A percentile compares a stretch with the other conserved stretches of the same genome.
Conservation (phyloP, 768 basidiomycete species). For the Lactarius tabidus region DNA sequence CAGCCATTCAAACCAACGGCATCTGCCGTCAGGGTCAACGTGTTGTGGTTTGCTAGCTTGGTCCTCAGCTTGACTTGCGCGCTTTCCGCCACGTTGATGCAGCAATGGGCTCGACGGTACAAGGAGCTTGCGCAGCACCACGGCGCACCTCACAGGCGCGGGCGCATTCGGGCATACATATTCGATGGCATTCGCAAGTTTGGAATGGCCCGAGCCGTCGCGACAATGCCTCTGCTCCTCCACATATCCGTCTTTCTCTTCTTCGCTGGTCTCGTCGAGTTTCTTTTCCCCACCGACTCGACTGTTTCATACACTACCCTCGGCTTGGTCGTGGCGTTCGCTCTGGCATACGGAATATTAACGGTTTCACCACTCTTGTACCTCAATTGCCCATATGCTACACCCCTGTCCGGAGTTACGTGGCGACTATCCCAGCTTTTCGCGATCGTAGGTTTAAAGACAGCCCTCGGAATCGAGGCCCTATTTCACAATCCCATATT, state of each 20-base stretch:
- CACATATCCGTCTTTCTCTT: neutral
- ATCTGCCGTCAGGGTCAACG: constrained; percentile 13
- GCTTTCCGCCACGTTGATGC: neutral
- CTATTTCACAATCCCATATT: neutral
- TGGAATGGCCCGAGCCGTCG: neutral
- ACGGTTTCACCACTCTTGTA: neutral
- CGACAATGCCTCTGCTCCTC: neutral
- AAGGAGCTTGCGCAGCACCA: neutral
- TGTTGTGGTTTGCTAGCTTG: constrained; percentile 14
- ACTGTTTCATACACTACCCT: neutral
- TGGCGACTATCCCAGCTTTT: neutral
- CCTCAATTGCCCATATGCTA: constrained; percentile 1
- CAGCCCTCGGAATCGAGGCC: neutral
- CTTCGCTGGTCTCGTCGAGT: neutral
- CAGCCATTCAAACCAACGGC: neutral
- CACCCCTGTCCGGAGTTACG: neutral
- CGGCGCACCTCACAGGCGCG: neutral
- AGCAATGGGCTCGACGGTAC: neutral
- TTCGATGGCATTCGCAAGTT: neutral
- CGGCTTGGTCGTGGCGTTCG: neutral
- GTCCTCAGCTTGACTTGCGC: constrained; percentile 4
- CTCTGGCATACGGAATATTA: neutral
- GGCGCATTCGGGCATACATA: neutral
- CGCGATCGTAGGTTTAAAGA: neutral
- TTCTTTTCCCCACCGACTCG: neutral